phyloP scores from a whole-genome alignment of 768 basidiomycete genomes.

The Lactarius sp. region DNA sequence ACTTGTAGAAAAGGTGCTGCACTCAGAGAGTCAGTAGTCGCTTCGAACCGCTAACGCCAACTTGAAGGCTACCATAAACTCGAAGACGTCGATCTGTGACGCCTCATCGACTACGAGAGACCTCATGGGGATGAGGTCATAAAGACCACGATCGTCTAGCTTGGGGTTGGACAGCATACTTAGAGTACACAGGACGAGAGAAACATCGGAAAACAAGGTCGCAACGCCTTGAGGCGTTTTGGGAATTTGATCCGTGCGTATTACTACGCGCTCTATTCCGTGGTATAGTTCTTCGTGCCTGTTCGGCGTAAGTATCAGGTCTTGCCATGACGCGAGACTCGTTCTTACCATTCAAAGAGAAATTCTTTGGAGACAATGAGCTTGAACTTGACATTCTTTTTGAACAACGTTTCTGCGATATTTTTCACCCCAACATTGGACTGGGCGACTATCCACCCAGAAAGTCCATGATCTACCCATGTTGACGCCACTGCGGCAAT shows the following conservation, averaged over 20 bases:
- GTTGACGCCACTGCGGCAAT: conserved; percentile 11
- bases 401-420: conserved; percentile 65
- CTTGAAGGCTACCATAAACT: conserved; percentile 44
- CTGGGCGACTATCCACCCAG: conserved; percentile 70
- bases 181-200: conserved; percentile 44
- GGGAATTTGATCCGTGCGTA: conserved; percentile 39
- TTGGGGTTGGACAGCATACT: conserved; percentile 46
- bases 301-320: too few species aligned
- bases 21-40: not conserved
- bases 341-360: conserved; percentile 29
- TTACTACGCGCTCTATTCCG: conserved; percentile 35
- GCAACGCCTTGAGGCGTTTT: conserved; percentile 27
- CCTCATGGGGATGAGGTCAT: conserved; percentile 38
- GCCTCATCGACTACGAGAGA: conserved; percentile 51
- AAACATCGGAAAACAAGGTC: conserved; percentile 30
- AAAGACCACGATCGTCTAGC: conserved; percentile 34
- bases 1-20: conserved; percentile 44
- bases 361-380: conserved; percentile 37
- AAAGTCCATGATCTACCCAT: conserved; percentile 1
- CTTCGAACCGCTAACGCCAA: not conserved
- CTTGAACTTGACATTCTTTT: conserved; percentile 53
- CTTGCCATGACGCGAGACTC: not conserved
- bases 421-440: conserved; percentile 85
- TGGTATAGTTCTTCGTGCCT: conserved; percentile 52
- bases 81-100: conserved; percentile 45